Percentiles rank a stretch among this genome's conserved stretches.
Conservation (phyloP, 352 stramenopile species). For the Globisporangium nagaii region DNA sequence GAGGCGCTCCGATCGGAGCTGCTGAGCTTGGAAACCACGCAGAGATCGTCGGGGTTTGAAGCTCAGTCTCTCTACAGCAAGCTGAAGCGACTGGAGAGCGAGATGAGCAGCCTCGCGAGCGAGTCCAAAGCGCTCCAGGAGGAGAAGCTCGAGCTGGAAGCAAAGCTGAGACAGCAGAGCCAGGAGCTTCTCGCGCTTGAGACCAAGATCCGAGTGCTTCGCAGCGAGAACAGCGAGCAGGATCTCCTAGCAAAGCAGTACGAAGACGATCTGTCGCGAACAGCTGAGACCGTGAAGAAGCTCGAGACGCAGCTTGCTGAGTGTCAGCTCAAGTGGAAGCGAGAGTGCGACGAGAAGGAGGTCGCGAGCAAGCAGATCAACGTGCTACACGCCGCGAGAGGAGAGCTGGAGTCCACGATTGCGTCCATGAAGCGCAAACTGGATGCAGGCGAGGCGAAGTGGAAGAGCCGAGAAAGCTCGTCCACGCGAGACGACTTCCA, state of each 20-base stretch:
- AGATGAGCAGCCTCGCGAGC: slow-evolving; percentile 14
- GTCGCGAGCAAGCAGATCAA: slow-evolving; percentile 8
- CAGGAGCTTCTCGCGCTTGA: slow-evolving; percentile 22
- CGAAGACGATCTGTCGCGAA: slow-evolving; percentile 20
- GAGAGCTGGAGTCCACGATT: slow-evolving; percentile 12
- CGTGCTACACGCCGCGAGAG: slow-evolving; percentile 5
- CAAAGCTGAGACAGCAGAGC: slow-evolving; percentile 16
- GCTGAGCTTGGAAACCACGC: slow-evolving; percentile 16
- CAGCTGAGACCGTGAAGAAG: slow-evolving; percentile 8
- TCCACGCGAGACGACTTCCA: slow-evolving; percentile 18
- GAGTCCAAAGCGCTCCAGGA: slow-evolving; percentile 20
- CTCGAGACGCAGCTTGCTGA: slow-evolving; percentile 13
- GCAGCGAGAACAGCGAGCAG: slow-evolving; percentile 25
- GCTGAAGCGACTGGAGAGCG: slow-evolving; percentile 26
- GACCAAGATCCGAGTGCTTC: slow-evolving; percentile 17
- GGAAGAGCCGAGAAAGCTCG: slow-evolving; percentile 14
- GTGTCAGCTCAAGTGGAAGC: slow-evolving; percentile 9
- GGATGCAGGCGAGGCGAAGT: slow-evolving; percentile 14
- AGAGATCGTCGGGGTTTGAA: slow-evolving; percentile 14
- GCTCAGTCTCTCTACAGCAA: slow-evolving; percentile 25
- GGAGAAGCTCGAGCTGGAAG: slow-evolving; percentile 20
- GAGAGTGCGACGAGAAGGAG: slow-evolving; percentile 15
- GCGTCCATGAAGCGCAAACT: slow-evolving; percentile 11
- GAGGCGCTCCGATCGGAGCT: slow-evolving; percentile 15
- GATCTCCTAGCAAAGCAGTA: slow-evolving; percentile 12